These are phyloP conservation scores for Knufia fluminis DNA, from an alignment of 2,329 filamentous ascomycete species.

Conservation along the genomic window DNA sequence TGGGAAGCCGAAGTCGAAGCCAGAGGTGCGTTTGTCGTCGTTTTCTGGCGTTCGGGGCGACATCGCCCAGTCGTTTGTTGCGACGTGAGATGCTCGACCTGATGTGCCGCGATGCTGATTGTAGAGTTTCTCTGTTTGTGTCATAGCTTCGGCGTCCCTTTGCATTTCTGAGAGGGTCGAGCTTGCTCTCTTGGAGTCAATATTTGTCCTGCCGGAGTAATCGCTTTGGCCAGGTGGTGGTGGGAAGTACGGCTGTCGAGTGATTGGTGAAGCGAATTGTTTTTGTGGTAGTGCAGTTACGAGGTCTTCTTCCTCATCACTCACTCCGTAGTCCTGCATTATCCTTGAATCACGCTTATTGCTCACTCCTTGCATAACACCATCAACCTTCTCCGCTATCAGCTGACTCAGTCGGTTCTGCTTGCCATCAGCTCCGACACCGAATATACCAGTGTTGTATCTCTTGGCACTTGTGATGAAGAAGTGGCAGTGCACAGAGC, in stretches of 20 bases:
- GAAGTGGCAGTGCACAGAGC: slow-evolving; percentile 87
- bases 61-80: not conserved
- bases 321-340: slow-evolving; percentile 49
- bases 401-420: slow-evolving; percentile 60
- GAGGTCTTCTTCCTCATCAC: slow-evolving; percentile 72
- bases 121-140: slow-evolving; percentile 5
- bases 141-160: slow-evolving; percentile 5
- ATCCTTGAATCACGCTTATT: slow-evolving; percentile 56
- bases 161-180: slow-evolving; percentile 7
- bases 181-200: not conserved
- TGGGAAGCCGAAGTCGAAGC: slow-evolving; percentile 70
- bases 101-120: not conserved
- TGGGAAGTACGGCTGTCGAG: slow-evolving; percentile 8
- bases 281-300: slow-evolving; percentile 67
- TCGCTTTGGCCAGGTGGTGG: slow-evolving; percentile 8
- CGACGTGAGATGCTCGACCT: not conserved
- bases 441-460: slow-evolving; percentile 38
- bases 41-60: not conserved
- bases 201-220: not conserved
- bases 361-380: slow-evolving; percentile 3
- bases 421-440: slow-evolving; percentile 56
- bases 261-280: slow-evolving; percentile 12
- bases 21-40: slow-evolving; percentile 11
- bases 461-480: slow-evolving; percentile 76
- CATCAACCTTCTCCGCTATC: slow-evolving; percentile 9